Evolutionary conservation across 73 alveolate species (phyloP).

Genomic region (Tetrahymena malaccensis): DNA sequence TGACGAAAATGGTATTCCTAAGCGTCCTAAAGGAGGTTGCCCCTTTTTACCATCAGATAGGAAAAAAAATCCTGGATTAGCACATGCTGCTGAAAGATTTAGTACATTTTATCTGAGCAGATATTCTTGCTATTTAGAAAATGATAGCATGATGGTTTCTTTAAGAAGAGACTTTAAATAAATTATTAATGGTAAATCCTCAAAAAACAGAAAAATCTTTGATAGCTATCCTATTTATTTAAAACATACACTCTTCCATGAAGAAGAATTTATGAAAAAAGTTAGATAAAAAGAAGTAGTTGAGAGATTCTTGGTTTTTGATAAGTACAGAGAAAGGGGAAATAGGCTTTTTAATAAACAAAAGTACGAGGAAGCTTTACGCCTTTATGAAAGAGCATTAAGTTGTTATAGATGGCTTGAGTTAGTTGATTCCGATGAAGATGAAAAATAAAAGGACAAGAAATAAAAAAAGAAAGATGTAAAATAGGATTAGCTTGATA

Average conservation of each 20-base stretch:
- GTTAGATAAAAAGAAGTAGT: slow-evolving; percentile 26
- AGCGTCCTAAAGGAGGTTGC: slow-evolving; percentile 39
- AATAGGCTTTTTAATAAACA: slow-evolving; percentile 8
- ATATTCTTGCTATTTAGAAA: not conserved
- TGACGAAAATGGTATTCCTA: not conserved
- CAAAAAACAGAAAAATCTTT: slow-evolving; percentile 5
- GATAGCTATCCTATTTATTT: slow-evolving; percentile 32
- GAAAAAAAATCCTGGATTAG: slow-evolving; percentile 31
- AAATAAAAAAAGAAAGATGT: not conserved
- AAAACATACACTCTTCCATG: slow-evolving; percentile 37
- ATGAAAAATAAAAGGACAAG: not conserved
- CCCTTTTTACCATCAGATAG: slow-evolving; percentile 35
- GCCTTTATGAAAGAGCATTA: slow-evolving; percentile 37
- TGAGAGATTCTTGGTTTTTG: slow-evolving; percentile 30
- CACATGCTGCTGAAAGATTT: slow-evolving; percentile 14
- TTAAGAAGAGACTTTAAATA: not conserved
- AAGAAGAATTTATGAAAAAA: slow-evolving; percentile 34
- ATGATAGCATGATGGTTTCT: not conserved
- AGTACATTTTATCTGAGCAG: slow-evolving; percentile 22
- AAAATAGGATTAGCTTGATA: not conserved
- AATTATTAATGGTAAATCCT: not conserved
- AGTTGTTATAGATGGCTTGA: slow-evolving; percentile 38
- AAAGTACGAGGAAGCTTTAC: slow-evolving; percentile 25
- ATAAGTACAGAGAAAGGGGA: slow-evolving; percentile 41
- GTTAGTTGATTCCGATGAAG: slow-evolving; percentile 28